A percentile compares a stretch with the other conserved stretches of the same genome.
Conservation (phyloP, 768 basidiomycete genomes). For the Mycena leptocephala region DNA sequence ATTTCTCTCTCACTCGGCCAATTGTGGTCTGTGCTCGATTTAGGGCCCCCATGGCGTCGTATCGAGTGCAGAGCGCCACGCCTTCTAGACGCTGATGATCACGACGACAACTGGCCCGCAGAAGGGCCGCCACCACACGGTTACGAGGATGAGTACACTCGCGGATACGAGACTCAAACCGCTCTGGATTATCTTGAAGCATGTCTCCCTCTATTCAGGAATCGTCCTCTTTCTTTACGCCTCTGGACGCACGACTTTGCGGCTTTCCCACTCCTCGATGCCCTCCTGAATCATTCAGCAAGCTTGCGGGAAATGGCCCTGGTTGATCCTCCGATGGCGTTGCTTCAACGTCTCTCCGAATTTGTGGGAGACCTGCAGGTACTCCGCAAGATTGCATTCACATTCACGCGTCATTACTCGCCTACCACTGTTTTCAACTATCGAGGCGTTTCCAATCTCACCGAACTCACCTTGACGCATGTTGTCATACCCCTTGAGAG, state of each 20-base stretch:
- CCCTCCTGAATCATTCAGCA: neutral
- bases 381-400: neutral
- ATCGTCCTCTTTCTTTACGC: slow-evolving; percentile 1
- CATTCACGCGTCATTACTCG: neutral
- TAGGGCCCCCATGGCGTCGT: neutral
- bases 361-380: neutral
- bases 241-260: neutral
- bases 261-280: neutral
- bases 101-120: no score
- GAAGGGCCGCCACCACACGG: no score
- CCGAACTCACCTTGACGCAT: neutral
- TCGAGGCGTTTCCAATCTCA: slow-evolving; percentile 1
- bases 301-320: slow-evolving; percentile 1
- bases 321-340: neutral
- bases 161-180: neutral
- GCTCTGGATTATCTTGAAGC: neutral
- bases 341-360: neutral
- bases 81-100: no score
- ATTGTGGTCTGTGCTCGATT: neutral
- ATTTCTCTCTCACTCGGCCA: slow-evolving; percentile 8
- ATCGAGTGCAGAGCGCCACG: no score
- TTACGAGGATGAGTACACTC: no score
- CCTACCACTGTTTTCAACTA: neutral
- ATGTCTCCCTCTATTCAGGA: slow-evolving; percentile 2
- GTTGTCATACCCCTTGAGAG: neutral